Base-by-base conservation (phyloP, 331 rosid species). In the Phaseolus coccineus region DNA sequence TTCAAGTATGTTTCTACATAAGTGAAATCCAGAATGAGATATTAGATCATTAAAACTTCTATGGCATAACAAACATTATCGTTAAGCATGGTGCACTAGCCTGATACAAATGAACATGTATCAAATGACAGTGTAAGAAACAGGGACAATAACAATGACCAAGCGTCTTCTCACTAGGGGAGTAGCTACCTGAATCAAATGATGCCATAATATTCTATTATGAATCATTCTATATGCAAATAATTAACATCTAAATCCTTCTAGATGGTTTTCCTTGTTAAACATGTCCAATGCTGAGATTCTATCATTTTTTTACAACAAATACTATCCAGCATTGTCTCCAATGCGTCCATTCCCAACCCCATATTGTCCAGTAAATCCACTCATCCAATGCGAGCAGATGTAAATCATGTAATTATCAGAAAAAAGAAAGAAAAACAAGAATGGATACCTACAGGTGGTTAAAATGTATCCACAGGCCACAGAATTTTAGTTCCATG, bases 111-210 rank as follows among this genome's bases (percentile, higher is more conserved):
- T 25, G 59, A 13, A 25, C 24, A 50, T 13, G 67, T 39, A 76
- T 55, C 19, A 63, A 64, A 77, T 72, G 50, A 73, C 74, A 48
- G 80, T n/a, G 53, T 39, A 78, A 37, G 16, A 71, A 33, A 71
- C 24, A 51, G 35, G 70, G 25, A 75, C 2, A n/a, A 65, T 0
- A 39, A 66, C 50, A 35, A 35, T 10, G 12, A 64, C 16, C 31
- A 37, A 37, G 30, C 13, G 50, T 8, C n/a, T 37, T 64, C 70
- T n/a, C 50, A 39, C 31, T 8, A 65, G 3, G 48, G 4, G 30
- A 40, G 10, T 40, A 65, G 9, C 14, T 4, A 37, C 47, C 8
- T 37, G 50, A 10, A 65, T 65, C 51, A 37, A 65, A 19, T 2
- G 8, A 64, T 0, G 10, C 46, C 69, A 62, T 15, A 8, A 64